These are phyloP conservation scores for Suhomyces yuchorum DNA, from an alignment of 1,139 yeast genomes.

Conservation along the genomic window DNA sequence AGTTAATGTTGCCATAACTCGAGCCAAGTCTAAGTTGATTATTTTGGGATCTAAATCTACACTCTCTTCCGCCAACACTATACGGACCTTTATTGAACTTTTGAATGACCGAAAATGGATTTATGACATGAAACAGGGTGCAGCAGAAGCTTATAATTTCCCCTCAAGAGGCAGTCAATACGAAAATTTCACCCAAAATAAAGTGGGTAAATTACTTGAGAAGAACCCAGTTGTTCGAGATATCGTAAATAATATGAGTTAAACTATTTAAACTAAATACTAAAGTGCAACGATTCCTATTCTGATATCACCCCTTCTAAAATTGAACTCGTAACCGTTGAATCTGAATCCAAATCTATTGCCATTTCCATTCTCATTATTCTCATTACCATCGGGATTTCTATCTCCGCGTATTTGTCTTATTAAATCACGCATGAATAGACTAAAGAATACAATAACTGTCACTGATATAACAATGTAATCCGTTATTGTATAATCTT, in stretches of 20 bases:
- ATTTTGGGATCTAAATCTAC: slow-evolving; percentile 78
- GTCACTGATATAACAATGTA: slow-evolving; percentile 37
- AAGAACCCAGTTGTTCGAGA: slow-evolving; percentile 29
- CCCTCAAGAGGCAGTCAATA: slow-evolving; percentile 6
- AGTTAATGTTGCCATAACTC: slow-evolving; percentile 89
- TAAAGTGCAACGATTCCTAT: slow-evolving; percentile 41
- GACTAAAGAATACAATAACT: slow-evolving; percentile 30
- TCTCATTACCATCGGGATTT: slow-evolving; percentile 2
- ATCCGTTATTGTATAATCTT: slow-evolving; percentile 35
- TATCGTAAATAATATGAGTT: slow-evolving; percentile 23
- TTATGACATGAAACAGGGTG: slow-evolving; percentile 51
- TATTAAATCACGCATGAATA: slow-evolving; percentile 33
- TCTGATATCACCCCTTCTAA: slow-evolving; percentile 38
- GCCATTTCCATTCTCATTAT: slow-evolving; percentile 7
- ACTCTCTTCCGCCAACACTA: slow-evolving; percentile 54
- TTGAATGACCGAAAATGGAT: slow-evolving; percentile 67
- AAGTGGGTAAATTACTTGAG: slow-evolving; percentile 20
- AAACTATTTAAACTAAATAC: background rate
- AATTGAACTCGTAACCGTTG: slow-evolving; percentile 22
- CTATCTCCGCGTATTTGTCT: slow-evolving; percentile 32
- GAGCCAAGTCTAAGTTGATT: slow-evolving; percentile 83
- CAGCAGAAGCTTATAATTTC: slow-evolving; percentile 39
- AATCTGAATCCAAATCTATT: slow-evolving; percentile 18
- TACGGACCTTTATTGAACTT: slow-evolving; percentile 63
- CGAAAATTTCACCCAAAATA: background rate